Conservation (phyloP, 2,329 filamentous ascomycete species). For the Botrytis sinoallii region DNA sequence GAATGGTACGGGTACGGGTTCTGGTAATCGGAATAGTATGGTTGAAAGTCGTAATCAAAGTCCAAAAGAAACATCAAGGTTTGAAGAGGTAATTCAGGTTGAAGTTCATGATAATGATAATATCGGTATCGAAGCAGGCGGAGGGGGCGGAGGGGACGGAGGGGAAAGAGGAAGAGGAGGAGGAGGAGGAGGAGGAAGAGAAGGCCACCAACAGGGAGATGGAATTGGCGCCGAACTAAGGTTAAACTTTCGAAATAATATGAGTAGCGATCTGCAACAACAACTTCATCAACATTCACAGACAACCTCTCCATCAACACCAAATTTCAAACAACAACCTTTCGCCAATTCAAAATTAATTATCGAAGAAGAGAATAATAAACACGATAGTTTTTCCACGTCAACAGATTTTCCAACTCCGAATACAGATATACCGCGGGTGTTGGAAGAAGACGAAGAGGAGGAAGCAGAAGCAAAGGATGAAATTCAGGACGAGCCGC, state of each 20-base stretch:
- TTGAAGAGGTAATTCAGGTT: background rate
- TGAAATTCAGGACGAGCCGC: slow-evolving; percentile 11
- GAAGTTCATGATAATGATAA: background rate
- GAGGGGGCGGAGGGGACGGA: background rate
- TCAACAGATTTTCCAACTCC: slow-evolving; percentile 35
- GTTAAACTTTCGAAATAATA: slow-evolving; percentile 17
- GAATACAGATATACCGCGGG: slow-evolving; percentile 33
- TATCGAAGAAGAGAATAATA: slow-evolving; percentile 18
- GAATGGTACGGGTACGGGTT: background rate
- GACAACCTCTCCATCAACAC: background rate
- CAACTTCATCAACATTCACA: slow-evolving; percentile 17
- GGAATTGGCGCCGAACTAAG: slow-evolving; percentile 17
- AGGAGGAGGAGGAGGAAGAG: background rate
- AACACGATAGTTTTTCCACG: slow-evolving; percentile 31
- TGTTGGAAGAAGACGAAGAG: slow-evolving; percentile 27
- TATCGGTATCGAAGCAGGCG: background rate
- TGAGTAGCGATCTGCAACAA: slow-evolving; percentile 20
- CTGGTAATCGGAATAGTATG: slow-evolving; percentile 1
- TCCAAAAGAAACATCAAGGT: background rate
- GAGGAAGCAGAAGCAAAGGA: background rate
- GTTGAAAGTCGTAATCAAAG: background rate
- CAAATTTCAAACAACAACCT: slow-evolving; percentile 2
- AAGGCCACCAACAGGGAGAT: background rate
- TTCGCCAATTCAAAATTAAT: slow-evolving; percentile 1
- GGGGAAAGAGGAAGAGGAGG: background rate